These are phyloP conservation scores for Panellus pusillus DNA, from an alignment of 768 basidiomycete species.

Conservation along the genomic window DNA sequence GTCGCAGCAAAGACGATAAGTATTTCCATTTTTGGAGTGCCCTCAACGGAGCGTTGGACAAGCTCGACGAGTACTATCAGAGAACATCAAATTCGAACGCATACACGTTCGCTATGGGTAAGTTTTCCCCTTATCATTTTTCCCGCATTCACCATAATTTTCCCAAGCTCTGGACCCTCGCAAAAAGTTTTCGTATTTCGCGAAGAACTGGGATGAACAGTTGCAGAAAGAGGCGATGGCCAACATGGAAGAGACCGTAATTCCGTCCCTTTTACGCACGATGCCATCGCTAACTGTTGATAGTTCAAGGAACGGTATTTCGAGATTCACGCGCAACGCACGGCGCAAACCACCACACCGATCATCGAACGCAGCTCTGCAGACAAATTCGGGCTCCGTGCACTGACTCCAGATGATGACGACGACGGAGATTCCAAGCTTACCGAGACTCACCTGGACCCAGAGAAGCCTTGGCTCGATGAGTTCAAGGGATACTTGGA, in stretches of 20 bases:
- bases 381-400: not conserved
- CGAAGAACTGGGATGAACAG: not conserved
- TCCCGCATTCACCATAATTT: too few relatives aligned
- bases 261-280: too few relatives aligned
- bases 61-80: constrained; percentile 36
- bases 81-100: constrained; percentile 31
- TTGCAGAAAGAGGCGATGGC: not conserved
- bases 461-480: not conserved
- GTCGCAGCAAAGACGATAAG: constrained; percentile 13
- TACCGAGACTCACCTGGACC: not conserved
- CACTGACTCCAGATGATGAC: not conserved
- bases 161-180: not conserved
- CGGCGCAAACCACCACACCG: too few relatives aligned
- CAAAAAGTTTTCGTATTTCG: not conserved
- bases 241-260: not conserved
- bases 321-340: too few relatives aligned
- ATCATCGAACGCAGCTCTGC: too few relatives aligned
- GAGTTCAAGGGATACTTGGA: not conserved
- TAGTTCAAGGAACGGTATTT: not conserved
- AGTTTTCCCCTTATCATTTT: not conserved
- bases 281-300: not conserved
- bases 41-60: constrained; percentile 27
- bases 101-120: constrained; percentile 35
- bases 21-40: constrained; percentile 21
- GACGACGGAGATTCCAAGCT: not conserved